phyloP scores from a whole-genome alignment of 169 alveolate species.

The Theileria equi region DNA sequence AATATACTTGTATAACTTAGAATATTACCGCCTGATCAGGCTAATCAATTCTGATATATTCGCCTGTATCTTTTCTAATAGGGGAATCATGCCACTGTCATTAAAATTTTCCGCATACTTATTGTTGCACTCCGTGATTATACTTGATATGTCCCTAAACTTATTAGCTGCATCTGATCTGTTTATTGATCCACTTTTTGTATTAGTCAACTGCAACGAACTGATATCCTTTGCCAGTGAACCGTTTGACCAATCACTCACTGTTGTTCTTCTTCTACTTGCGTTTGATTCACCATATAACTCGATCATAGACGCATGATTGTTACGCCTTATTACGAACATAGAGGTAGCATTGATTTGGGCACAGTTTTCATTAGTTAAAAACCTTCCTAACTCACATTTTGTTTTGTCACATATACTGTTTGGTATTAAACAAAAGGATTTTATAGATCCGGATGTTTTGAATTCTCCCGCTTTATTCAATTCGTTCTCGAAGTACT shows the following conservation, averaged over 20 bases:
- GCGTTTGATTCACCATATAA: constrained; percentile 44
- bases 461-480: constrained; percentile 70
- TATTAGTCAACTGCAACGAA: not conserved
- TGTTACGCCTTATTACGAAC: constrained; percentile 67
- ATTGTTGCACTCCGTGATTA: constrained; percentile 3
- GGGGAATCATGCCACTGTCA: constrained; percentile 21
- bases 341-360: constrained; percentile 69
- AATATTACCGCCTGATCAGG: not conserved
- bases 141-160: constrained; percentile 22
- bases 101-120: constrained; percentile 19
- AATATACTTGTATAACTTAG: too few relatives aligned
- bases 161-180: constrained; percentile 29
- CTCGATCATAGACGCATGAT: constrained; percentile 63
- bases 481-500: constrained; percentile 60
- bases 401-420: constrained; percentile 68
- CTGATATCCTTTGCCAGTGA: not conserved
- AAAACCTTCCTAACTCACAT: constrained; percentile 74
- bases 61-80: constrained; percentile 2
- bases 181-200: not conserved
- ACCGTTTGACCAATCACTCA: constrained; percentile 38
- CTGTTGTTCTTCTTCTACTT: constrained; percentile 24
- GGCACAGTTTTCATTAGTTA: constrained; percentile 62
- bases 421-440: constrained; percentile 69
- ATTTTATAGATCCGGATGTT: constrained; percentile 67
- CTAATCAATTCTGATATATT: constrained; percentile 1